Base-by-base conservation (phyloP, 202 grass and related monocot species). In the Elaeis oleifera region DNA sequence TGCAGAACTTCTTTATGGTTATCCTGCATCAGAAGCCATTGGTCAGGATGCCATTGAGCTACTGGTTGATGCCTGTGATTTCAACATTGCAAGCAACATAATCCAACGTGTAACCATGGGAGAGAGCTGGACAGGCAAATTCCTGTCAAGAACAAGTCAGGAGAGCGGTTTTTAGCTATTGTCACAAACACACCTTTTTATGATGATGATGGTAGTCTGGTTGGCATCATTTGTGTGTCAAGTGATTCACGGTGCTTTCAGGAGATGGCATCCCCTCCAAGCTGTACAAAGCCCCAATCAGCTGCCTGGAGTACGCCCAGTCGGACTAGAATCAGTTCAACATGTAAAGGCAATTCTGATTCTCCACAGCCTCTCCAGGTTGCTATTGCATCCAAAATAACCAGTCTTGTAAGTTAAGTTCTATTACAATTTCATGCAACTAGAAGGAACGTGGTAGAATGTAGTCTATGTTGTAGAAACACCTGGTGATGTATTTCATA, bases 1-100 rank as follows among this genome's bases (percentile, higher is more conserved):
- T 54, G 94, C 94, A n/a, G 85, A 99, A 70, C 75, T 75, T 51
- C 61, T 99, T 16, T 99, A 94, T 72, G 94, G 94, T 44, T 89
- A 94, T 79, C 60, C 88, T 59, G 73, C 77, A 36, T 80, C 85
- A 9, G 88, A 94, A 87, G 94, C 83, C 61, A 72, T 99, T 74
- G 88, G 88, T 67, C 70, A 89, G 66, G 77, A 99, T 81, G 85
- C 72, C 50, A 72, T 87, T 17, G 71, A 64, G 72, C 78, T 89
- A 55, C 78, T 99, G 54, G 69, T 87, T 74, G 79, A 99, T 77
- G 70, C 80, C 5, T 27, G 49, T 36, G 74, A 92, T 50, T 54
- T 67, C 50, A 68, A 83, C 61, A 54, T 67, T 28, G 82, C 87
- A 48, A 73, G 80, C 54, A 72, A 77, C 28, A 94, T 99, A 54